These are phyloP conservation scores for Aspergillus fijiensis DNA, from an alignment of 2,329 filamentous ascomycete genomes.

Conservation along the genomic window DNA sequence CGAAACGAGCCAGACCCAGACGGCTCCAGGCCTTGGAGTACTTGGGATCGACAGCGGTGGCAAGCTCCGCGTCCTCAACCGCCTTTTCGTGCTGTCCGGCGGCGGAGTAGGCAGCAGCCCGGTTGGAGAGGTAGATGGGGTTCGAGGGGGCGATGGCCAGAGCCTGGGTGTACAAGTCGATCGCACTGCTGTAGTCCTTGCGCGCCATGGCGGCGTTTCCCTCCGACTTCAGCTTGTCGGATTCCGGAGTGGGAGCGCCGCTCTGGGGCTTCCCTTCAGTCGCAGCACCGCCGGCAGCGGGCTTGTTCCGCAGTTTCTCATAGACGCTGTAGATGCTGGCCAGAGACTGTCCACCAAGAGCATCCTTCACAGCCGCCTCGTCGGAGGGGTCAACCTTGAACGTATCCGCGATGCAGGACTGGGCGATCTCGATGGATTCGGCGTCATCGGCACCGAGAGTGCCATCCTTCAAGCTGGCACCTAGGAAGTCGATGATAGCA, in stretches of 20 bases:
- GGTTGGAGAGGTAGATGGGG: slow-evolving; percentile 96
- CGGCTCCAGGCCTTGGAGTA: slow-evolving; percentile 98
- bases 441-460: slow-evolving; percentile 83
- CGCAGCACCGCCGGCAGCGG: slow-evolving; percentile 39
- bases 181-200: slow-evolving; percentile 82
- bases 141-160: slow-evolving; percentile 78
- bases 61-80: slow-evolving; percentile 83
- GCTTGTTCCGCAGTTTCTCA: slow-evolving; percentile 82
- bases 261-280: slow-evolving; percentile 37
- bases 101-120: slow-evolving; percentile 88
- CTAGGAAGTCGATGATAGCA: slow-evolving; percentile 94
- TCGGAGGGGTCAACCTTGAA: slow-evolving; percentile 92
- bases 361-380: slow-evolving; percentile 68
- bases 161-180: slow-evolving; percentile 85
- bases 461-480: slow-evolving; percentile 79
- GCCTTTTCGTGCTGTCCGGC: slow-evolving; percentile 81
- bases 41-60: slow-evolving; percentile 79
- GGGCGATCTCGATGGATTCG: slow-evolving; percentile 90
- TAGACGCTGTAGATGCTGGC: slow-evolving; percentile 92
- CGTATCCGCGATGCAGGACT: slow-evolving; percentile 89
- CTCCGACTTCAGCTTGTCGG: slow-evolving; percentile 82
- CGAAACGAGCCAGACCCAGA: slow-evolving; percentile 86
- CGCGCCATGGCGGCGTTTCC: slow-evolving; percentile 94
- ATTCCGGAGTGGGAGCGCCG: slow-evolving; percentile 59
- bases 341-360: slow-evolving; percentile 82